Base-by-base conservation (phyloP, 2,329 filamentous ascomycete species). In the Penicillium brevicompactum region DNA sequence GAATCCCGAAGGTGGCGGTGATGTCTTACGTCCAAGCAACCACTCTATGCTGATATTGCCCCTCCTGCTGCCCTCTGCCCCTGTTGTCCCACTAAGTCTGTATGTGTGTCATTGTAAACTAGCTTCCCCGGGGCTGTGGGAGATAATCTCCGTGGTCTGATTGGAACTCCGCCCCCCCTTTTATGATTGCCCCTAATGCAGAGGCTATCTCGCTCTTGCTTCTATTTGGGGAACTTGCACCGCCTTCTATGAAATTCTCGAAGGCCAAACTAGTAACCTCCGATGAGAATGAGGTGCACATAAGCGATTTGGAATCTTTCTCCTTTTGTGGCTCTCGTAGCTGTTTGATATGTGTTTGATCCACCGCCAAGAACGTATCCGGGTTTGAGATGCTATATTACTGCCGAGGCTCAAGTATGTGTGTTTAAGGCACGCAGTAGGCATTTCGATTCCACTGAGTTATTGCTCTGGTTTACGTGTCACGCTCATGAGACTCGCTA, bases 211-310 rank as follows among this genome's bases (percentile, higher is more conserved):
- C 21, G 18, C 16, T 24, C 31, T 14, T 49, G 13, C 21, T 34
- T 42, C 45, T 49, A 49, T 34, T 49, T 30, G 38, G 9, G 45
- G 30, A 27, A 27, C 37, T 14, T 43, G 27, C 51, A 34, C 45
- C 51, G 51, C 37, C 48, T 53, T 53, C 51, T 27, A 49, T 43
- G 14, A n/a, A 22, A 37, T 53, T 53, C 51, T 49, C 10, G 51
- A 53, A 53, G 16, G 16, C 10, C n/a, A 32, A 34, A 37, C 24
- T 6, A 9, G n/a, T 37, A 16, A 1, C 14, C 14, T 53, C 11
- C 4, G 16, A 49, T 18, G 11, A 13, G 7, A 16, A 6, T 27
- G 24, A 27, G 24, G 24, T 41, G 49, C 24, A 34, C 24, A 32
- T 16, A 10, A 18, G 18, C 18, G 18, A 30, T 10, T 16, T 22